A percentile compares a stretch with the other conserved stretches of the same genome.
Conservation (phyloP, 345 rosid genomes). For the Eucalyptus lansdowneana region DNA sequence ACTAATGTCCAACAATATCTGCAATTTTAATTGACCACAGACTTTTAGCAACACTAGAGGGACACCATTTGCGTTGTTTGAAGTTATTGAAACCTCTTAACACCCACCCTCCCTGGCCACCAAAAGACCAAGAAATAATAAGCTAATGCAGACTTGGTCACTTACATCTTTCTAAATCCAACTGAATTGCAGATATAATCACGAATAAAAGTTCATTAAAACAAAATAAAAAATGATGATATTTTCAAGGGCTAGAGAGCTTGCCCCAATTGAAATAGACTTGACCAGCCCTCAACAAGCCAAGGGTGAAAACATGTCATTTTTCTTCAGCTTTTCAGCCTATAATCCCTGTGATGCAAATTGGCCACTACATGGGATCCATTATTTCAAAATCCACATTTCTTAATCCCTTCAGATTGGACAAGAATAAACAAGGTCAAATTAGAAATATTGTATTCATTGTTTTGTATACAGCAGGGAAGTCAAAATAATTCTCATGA, state of each 20-base stretch:
- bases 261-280: background rate
- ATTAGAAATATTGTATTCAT: background rate
- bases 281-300: background rate
- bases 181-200: background rate
- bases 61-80: background rate
- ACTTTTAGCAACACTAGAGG: background rate
- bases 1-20: background rate
- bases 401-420: background rate
- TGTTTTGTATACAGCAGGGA: background rate
- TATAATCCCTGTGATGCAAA: background rate
- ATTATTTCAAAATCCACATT: background rate
- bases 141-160: background rate
- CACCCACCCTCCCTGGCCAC: background rate
- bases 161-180: background rate
- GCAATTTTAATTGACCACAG: background rate
- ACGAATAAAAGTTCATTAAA: background rate
- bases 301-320: background rate
- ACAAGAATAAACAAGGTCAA: background rate
- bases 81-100: background rate
- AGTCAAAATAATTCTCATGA: background rate
- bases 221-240: background rate
- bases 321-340: background rate
- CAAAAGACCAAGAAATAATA: background rate
- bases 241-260: background rate
- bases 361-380: background rate